Evolutionary conservation across 1,284 basidiomycete genomes (phyloP), one percentile per base, ranked within the genome.

Genomic region (Leucoagaricus sp.): DNA sequence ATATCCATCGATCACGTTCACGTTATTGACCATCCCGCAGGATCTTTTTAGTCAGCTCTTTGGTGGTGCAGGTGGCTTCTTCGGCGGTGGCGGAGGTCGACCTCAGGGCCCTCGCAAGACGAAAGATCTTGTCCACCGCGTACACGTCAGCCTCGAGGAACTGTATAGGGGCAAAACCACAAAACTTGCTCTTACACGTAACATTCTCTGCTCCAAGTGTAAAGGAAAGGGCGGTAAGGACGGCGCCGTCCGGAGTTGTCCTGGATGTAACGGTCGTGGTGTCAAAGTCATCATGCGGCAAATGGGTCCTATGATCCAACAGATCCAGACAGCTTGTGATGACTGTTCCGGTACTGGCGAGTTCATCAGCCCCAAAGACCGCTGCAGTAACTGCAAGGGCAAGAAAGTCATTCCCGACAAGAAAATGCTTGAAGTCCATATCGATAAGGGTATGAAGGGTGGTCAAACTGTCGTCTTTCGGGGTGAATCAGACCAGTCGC

Each of bases 251-350:
- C 86, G 88, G 72, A 72, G 80, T 47, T 99, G 97, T 74, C 67
- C 73, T 49, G 72, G 80, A 19, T 99, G 97, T 79, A 83, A 80
- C 67, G 97, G 97, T 63, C 93, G 94, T 66, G 97, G 97, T 71
- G 78, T 97, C 77, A 93, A 91, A 74, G 77, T 98, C 66, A 93
- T 91, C 57, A 79, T 98, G 59, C 91, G 97, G 60, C 96, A 98
- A 74, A 90, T 97, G 84, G 97, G 97, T 34, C 97, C 97, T 15
- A 99, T 99, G 97, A 94, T 99, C 66, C 97, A 99, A 77, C 97
- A 99, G 76, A 93, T 99, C 67, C 97, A 99, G 73, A 92, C 94
- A 63, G 83, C 88, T 50, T 99, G 97, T 78, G 87, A 91, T 69
- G 96, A 98, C 31, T 99, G 97, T 74, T 83, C 82, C 53, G 97